Evolutionary conservation across 2,329 filamentous ascomycete species (phyloP), one percentile per base, ranked within the genome.

Genomic region (Xylaria sp.): DNA sequence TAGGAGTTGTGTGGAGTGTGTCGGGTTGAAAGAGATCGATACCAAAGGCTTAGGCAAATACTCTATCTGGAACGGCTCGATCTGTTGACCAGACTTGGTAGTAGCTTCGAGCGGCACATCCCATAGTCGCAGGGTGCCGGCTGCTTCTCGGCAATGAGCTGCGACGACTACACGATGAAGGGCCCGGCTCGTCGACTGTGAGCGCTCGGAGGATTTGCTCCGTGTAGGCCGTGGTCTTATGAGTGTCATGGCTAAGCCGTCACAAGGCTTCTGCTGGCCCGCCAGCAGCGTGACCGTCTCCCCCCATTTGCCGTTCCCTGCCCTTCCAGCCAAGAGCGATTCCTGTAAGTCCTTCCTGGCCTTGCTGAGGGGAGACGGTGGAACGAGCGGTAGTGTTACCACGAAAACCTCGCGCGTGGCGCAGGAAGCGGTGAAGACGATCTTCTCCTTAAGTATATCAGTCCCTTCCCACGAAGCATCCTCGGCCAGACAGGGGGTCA

Each of bases 301-400:
- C 7, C 88, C 88, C 88, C 89, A 91, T n/a, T 83, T 84, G 48
- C 89, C 88, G 39, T 85, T 87, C 20, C 89, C 89, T 43, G 86
- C 86, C 69, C 83, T 85, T 23, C 84, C 86, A 8, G 85, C 84
- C 60, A 88, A 76, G 10, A 89, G 81, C 67, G 82, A 83, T 20
- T 80, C 78, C 62, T 82, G 83, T 28, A 90, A 80, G 68, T 89
- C 86, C 3, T 83, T 81, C 12, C 88, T 82, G 2, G 82, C 81
- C 75, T 90, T 91, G 77, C 86, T 89, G 74, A 85, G 82, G 12
- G 86, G 84, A 2, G 88, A 90, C 0, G 89, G 89, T 0, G 89
- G 89, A 0, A 86, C 89, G 36, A 91, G 81, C 0, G 89, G 89
- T 3, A 91, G 74, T 0, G 87, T 88, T 33, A 91, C 80, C 13